These are phyloP conservation scores for Lactarius tabidus DNA, from an alignment of 768 basidiomycete species.

Conservation along the genomic window DNA sequence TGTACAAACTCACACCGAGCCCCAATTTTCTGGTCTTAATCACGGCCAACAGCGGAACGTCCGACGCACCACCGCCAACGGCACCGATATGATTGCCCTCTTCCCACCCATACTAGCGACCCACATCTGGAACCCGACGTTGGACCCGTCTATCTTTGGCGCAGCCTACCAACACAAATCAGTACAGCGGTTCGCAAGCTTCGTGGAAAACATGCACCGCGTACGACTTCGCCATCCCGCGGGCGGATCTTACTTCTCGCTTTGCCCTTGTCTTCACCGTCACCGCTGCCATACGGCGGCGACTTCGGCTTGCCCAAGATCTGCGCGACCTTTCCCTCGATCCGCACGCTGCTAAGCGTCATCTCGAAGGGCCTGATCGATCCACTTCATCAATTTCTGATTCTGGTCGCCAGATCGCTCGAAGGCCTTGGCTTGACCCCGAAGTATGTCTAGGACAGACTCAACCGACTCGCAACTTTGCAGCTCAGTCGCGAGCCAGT, in stretches of 20 bases:
- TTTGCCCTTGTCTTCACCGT: conserved; percentile 19
- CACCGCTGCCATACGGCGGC: conserved; percentile 22
- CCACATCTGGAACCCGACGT: conserved; percentile 85
- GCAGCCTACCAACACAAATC: conserved; percentile 50
- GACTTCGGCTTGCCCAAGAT: conserved; percentile 32
- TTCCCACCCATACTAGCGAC: conserved; percentile 91
- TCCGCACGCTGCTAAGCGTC: too few relatives aligned
- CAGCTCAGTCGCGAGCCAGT: too few relatives aligned
- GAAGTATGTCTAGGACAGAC: too few relatives aligned
- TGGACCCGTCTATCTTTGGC: conserved; percentile 72
- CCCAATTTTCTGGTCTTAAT: conserved; percentile 86
- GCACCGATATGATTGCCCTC: conserved; percentile 76
- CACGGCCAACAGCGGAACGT: conserved; percentile 73
- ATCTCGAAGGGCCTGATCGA: too few relatives aligned
- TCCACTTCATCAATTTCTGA: too few relatives aligned
- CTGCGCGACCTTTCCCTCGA: conserved; percentile 50
- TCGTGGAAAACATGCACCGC: conserved; percentile 47
- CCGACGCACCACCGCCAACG: conserved; percentile 48
- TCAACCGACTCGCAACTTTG: too few relatives aligned
- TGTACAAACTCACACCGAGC: conserved; percentile 52
- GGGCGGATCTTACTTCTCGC: conserved; percentile 36
- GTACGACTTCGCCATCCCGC: conserved; percentile 84
- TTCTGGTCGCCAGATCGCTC: too few relatives aligned
- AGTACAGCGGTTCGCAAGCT: neutral
- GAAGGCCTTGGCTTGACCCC: too few relatives aligned